phyloP scores from a whole-genome alignment of 805 yeast genomes.

The Metschnikowia colocasiae region DNA sequence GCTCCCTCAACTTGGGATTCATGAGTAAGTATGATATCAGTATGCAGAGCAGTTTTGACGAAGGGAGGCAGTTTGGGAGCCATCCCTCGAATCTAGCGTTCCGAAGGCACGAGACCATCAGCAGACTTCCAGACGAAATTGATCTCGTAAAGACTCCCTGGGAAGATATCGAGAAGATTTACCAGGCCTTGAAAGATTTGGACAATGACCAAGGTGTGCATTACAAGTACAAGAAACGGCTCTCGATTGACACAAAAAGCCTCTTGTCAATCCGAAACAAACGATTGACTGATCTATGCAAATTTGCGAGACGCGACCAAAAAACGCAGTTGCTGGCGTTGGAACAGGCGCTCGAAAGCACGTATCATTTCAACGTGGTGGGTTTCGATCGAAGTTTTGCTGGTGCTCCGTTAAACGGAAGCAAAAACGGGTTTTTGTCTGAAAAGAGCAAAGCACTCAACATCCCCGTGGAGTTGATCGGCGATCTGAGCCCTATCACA shows the following conservation, averaged over 20 bases:
- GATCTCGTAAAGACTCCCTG: conserved; percentile 31
- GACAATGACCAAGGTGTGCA: conserved; percentile 39
- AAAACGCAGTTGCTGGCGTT: conserved; percentile 26
- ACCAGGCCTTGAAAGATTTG: conserved; percentile 27
- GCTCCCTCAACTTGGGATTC: conserved; percentile 29
- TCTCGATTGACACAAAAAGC: conserved; percentile 31
- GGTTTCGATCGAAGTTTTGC: conserved; percentile 39
- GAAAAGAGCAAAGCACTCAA: conserved; percentile 10
- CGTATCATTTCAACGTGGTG: conserved; percentile 36
- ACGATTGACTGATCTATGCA: conserved; percentile 32
- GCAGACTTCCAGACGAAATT: conserved; percentile 34
- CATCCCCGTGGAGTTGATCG: conserved; percentile 38
- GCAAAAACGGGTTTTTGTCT: conserved; percentile 20
- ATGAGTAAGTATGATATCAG: conserved; percentile 37
- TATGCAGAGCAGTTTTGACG: conserved; percentile 34
- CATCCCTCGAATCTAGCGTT: conserved; percentile 34
- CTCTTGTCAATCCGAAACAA: conserved; percentile 31
- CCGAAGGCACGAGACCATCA: conserved; percentile 29
- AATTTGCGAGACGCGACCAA: conserved; percentile 34
- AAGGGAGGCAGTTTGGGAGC: conserved; percentile 33
- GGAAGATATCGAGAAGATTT: conserved; percentile 29
- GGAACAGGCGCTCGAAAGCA: conserved; percentile 28
- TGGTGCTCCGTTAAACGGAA: conserved; percentile 35
- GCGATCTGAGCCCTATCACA: conserved; percentile 32
- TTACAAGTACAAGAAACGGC: conserved; percentile 33